Conservation (phyloP, 1,284 basidiomycete genomes). For the Nidula niveotomentosa region DNA sequence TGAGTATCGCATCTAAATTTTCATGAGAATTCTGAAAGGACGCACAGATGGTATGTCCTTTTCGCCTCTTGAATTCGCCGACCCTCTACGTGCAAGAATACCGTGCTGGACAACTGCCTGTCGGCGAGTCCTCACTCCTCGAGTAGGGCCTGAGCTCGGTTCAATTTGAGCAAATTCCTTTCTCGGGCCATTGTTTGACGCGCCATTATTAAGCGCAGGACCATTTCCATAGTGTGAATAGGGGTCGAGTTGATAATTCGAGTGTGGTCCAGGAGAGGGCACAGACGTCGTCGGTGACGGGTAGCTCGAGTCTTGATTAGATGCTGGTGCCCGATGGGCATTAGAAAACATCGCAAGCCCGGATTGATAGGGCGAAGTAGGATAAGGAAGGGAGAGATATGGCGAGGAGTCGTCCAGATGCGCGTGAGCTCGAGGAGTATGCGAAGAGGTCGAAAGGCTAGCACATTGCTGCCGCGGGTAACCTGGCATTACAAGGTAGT, state of each 20-base stretch:
- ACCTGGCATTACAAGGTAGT: background rate
- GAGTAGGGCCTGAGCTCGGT: background rate
- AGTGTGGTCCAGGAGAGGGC: slow-evolving; percentile 20
- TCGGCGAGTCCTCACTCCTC: background rate
- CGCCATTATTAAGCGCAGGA: slow-evolving; percentile 6
- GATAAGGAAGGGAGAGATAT: slow-evolving; percentile 9
- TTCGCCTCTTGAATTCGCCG: background rate
- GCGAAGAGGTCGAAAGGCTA: slow-evolving; percentile 3
- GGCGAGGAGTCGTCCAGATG: too few relatives aligned
- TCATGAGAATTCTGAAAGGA: too few relatives aligned
- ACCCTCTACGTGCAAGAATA: slow-evolving; percentile 1
- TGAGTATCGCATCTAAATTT: too few relatives aligned
- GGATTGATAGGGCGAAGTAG: slow-evolving; percentile 8
- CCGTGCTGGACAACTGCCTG: background rate
- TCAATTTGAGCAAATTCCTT: slow-evolving; percentile 2
- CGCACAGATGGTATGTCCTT: too few relatives aligned
- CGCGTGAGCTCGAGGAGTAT: slow-evolving; percentile 15
- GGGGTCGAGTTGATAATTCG: slow-evolving; percentile 10
- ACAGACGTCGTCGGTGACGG: slow-evolving; percentile 34
- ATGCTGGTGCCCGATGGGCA: slow-evolving; percentile 9
- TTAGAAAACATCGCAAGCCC: slow-evolving; percentile 11
- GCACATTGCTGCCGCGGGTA: slow-evolving; percentile 1
- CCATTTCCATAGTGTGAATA: slow-evolving; percentile 8
- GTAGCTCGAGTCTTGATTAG: slow-evolving; percentile 22
- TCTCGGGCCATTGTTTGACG: slow-evolving; percentile 5